phyloP scores from a whole-genome alignment of 2,329 filamentous ascomycete genomes.

The Colletotrichum neosansevieriae region DNA sequence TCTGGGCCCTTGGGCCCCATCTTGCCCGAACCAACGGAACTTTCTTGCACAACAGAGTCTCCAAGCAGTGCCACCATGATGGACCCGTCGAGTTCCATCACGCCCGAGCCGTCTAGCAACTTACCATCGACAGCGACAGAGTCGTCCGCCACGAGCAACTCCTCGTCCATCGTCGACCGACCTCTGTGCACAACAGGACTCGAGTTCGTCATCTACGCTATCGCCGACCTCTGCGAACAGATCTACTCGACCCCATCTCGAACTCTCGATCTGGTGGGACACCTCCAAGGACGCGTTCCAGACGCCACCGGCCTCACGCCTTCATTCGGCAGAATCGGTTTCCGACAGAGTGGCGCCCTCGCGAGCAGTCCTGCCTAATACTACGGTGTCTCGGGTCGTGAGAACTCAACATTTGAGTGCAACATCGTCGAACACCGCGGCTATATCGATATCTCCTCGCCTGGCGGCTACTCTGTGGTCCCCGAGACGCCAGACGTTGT shows the following conservation, averaged over 20 bases:
- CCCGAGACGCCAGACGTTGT: neutral
- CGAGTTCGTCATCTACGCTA: constrained; percentile 3
- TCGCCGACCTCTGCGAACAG: neutral
- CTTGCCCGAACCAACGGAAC: neutral
- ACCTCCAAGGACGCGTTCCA: neutral
- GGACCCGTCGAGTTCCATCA: neutral
- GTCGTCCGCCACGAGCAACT: neutral
- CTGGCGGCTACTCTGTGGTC: neutral
- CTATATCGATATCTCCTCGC: neutral
- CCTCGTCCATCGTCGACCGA: neutral
- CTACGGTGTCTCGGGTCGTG: neutral
- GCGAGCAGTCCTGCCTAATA: neutral
- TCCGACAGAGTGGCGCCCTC: neutral
- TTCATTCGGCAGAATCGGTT: neutral
- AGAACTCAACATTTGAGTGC: neutral
- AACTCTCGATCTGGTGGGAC: neutral
- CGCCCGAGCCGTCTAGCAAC: neutral
- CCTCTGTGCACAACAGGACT: constrained; percentile 3
- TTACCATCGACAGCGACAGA: neutral
- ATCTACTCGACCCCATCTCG: neutral
- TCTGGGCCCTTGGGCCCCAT: neutral
- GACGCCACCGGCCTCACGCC: constrained; percentile 4
- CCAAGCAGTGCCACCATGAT: neutral
- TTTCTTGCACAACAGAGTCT: neutral
- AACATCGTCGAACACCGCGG: constrained; percentile 3